phyloP scores from a whole-genome alignment of 169 alveolate species.

The Eimeria zaria region DNA sequence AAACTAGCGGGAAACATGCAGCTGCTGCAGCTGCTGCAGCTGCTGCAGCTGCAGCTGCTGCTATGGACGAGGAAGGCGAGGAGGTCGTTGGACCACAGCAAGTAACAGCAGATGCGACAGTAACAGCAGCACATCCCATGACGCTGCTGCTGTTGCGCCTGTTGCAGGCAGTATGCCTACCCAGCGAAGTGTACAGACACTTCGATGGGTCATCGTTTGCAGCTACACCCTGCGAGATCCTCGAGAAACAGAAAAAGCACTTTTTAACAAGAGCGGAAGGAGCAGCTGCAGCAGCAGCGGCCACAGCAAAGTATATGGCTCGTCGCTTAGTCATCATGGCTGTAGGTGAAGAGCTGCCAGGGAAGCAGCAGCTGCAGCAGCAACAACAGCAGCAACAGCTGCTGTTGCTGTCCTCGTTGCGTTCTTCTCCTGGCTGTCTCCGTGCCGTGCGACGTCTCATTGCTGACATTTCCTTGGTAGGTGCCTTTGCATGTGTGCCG shows the following conservation, averaged over 20 bases:
- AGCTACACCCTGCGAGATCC: neutral
- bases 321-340: conserved; percentile 35
- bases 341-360: conserved; percentile 41
- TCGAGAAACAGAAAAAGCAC: conserved; percentile 17
- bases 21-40: conserved; percentile 61
- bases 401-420: conserved; percentile 21
- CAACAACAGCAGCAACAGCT: conserved; percentile 25
- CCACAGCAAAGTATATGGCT: conserved; percentile 59
- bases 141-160: conserved; percentile 70
- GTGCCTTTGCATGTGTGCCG: conserved; percentile 6
- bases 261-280: neutral
- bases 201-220: neutral
- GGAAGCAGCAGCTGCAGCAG: conserved; percentile 52
- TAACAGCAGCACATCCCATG: conserved; percentile 55
- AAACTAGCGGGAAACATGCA: conserved; percentile 41
- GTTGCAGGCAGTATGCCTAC: conserved; percentile 72
- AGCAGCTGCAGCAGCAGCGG: conserved; percentile 62
- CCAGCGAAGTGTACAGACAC: conserved; percentile 49
- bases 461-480: conserved; percentile 42
- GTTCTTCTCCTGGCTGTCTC: conserved; percentile 59
- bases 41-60: conserved; percentile 51
- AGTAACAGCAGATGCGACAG: neutral
- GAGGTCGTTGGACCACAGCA: conserved; percentile 42
- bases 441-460: conserved; percentile 69
- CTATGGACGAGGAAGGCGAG: conserved; percentile 39